Base-by-base conservation (phyloP, 1,284 basidiomycete species). In the Phaffia rhodozyma region DNA sequence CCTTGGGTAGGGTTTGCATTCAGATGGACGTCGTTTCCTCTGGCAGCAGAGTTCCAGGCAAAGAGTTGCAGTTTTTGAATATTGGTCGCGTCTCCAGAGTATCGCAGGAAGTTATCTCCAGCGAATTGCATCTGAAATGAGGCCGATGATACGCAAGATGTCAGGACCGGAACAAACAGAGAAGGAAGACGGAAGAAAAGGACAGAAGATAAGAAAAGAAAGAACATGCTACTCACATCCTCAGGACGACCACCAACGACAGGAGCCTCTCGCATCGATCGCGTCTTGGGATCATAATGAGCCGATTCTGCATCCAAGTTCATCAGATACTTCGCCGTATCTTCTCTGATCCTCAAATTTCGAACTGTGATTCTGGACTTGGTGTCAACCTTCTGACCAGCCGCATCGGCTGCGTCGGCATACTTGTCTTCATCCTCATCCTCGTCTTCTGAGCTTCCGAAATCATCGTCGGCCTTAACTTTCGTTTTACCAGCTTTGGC, bases 231-330 rank as follows among this genome's bases (percentile, higher is more conserved):
- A 71, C 85, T 66, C 72, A 91, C 87, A 73, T 97, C 94, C 76
- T 97, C 91, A 16, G 89, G 79, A 1, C 84, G 78, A 43, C 90
- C 78, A 69, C 85, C 83, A 70, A 83, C 84, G 20, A 86, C 71
- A 0, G 96, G 94, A 49, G 94, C 93, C 72, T 98, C 94, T 75
- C 96, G 88, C 96, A 99, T 99, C 3, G 94, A 96, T 69, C 96
- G 86, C 30, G 96, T 98, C 80, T 99, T 99, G 58, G 96, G 96
- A 73, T 99, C 96, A 74, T 99, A 99, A 79, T 98, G 96, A 16
- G 96, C 94, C 70, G 89, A 93, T 1, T 91, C 86, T 4, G 89
- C 87, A 75, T 97, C 91, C 74, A 99, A 77, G 76, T 98, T 98
- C 77, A 97, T 88, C 70, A 99, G 84, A 71, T 99, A 99, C 76